These are phyloP conservation scores for Lentinula lateritia DNA, from an alignment of 768 basidiomycete species.

Conservation along the genomic window DNA sequence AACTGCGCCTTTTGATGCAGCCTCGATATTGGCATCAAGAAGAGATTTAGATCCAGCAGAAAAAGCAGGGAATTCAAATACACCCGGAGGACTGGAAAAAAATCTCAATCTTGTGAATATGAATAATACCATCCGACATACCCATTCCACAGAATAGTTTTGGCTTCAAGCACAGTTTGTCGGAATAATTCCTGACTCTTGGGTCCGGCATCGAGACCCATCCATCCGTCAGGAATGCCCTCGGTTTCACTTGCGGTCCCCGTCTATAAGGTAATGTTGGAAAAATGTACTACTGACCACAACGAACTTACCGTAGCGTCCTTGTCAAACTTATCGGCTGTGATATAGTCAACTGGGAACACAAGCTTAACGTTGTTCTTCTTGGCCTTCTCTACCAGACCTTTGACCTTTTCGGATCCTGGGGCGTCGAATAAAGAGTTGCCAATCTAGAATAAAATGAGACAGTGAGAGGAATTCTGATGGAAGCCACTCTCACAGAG, in stretches of 20 bases:
- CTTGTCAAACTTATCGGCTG: constrained; percentile 93
- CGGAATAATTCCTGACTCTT: constrained; percentile 79
- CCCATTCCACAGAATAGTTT: constrained; percentile 98
- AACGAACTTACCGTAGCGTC: constrained; percentile 64
- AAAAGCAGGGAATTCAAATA: constrained; percentile 95
- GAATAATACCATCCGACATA: constrained; percentile 23
- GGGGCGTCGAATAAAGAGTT: constrained; percentile 89
- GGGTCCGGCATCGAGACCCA: constrained; percentile 91
- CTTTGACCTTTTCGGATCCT: constrained; percentile 81
- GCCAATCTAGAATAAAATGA: constrained; percentile 61
- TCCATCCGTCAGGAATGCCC: constrained; percentile 90
- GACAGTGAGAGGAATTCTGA: not conserved
- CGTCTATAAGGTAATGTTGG: constrained; percentile 34
- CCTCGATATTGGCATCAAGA: constrained; percentile 81
- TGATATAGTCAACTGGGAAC: constrained; percentile 93
- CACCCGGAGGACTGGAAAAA: constrained; percentile 77
- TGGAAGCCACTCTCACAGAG: constrained; percentile 37
- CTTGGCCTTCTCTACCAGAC: constrained; percentile 87
- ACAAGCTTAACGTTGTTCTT: constrained; percentile 89
- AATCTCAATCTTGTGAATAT: not conserved
- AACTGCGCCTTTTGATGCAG: constrained; percentile 77
- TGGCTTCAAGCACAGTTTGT: constrained; percentile 75
- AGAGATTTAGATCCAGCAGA: constrained; percentile 79
- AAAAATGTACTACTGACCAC: not conserved
- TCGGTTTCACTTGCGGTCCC: constrained; percentile 71